Conservation (phyloP, 257 asterid genomes). For the Jasminum sambac region DNA sequence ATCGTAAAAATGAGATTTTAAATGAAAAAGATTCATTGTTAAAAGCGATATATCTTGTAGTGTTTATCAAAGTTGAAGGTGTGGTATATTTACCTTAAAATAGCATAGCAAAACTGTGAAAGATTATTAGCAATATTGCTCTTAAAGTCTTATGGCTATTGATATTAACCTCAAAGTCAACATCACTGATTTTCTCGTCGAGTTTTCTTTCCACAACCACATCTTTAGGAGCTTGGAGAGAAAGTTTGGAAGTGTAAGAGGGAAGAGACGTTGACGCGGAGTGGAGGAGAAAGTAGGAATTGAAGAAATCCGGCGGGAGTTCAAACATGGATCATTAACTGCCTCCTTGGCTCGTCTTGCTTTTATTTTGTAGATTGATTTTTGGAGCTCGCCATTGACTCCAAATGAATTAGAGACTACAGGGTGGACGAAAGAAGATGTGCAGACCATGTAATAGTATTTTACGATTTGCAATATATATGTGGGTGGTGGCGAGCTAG, state of each 20-base stretch:
- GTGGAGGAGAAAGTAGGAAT: conserved; percentile 72
- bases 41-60: no score
- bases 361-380: conserved; percentile 28
- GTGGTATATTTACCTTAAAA: no score
- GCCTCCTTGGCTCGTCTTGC: conserved; percentile 45
- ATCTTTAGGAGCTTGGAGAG: conserved; percentile 23
- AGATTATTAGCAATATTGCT: no score
- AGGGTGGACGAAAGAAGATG: no score
- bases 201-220: conserved; percentile 26
- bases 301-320: conserved; percentile 56
- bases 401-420: no score
- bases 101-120: no score
- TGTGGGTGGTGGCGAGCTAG: no score
- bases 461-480: no score
- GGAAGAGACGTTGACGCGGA: conserved; percentile 47
- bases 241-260: conserved; percentile 22
- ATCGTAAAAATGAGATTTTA: no score
- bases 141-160: neutral
- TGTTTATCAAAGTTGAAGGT: no score
- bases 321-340: conserved; percentile 74
- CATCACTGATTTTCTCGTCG: conserved; percentile 17
- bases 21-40: no score
- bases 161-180: neutral
- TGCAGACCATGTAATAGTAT: no score
- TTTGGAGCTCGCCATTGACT: neutral